phyloP scores from a whole-genome alignment of 75 land plant genomes.

The Picea glauca region DNA sequence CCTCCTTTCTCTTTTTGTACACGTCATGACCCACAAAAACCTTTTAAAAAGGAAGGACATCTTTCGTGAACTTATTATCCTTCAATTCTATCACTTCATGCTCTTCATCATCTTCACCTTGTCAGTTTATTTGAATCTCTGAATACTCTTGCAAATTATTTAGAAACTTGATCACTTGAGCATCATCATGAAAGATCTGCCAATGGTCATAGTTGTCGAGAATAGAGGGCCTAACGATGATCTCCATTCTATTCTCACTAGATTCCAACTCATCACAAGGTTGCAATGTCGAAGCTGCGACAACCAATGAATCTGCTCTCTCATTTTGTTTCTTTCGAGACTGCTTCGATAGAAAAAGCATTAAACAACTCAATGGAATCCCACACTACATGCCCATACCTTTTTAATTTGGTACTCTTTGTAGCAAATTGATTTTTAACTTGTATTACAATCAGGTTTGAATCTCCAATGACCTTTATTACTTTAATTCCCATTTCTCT shows the following conservation, averaged over 20 bases:
- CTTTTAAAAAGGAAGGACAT: no score
- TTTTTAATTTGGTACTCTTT: neutral
- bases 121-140: no score
- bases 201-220: neutral
- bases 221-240: neutral
- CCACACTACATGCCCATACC: neutral
- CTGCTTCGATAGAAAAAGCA: neutral
- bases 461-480: no score
- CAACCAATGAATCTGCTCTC: neutral
- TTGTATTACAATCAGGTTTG: no score
- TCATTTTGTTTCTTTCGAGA: neutral
- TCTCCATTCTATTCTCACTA: neutral
- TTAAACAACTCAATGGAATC: neutral
- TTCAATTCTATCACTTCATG: no score
- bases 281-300: neutral
- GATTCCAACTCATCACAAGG: neutral
- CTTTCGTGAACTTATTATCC: no score
- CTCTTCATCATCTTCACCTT: no score
- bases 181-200: neutral
- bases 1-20: no score
- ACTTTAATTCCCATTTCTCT: no score
- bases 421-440: neutral
- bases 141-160: no score
- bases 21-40: no score
- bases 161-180: no score